Evolutionary conservation across 2,329 filamentous ascomycete genomes (phyloP).

Genomic region (Talaromyces sp.): DNA sequence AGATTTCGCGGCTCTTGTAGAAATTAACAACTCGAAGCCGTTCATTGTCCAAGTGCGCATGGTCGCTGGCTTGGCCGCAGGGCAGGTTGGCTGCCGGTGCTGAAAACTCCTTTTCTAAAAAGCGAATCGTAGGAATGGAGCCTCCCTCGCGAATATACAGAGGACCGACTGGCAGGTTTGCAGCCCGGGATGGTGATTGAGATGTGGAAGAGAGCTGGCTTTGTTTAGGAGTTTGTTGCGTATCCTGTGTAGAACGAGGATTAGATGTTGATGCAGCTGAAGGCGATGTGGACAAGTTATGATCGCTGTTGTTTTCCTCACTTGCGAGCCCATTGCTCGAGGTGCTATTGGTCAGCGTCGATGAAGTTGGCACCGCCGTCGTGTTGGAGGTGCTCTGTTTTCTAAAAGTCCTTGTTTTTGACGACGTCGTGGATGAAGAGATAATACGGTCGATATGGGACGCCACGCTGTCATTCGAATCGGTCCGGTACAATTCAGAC

Average conservation of each 20-base stretch:
- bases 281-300: slow-evolving; percentile 3
- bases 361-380: slow-evolving; percentile 32
- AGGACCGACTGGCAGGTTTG: slow-evolving; percentile 40
- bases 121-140: slow-evolving; percentile 88
- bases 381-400: slow-evolving; percentile 20
- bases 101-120: slow-evolving; percentile 87
- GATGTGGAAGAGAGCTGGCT: neutral
- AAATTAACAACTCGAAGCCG: slow-evolving; percentile 81
- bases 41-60: slow-evolving; percentile 93
- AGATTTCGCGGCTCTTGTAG: slow-evolving; percentile 87
- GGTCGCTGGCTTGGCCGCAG: slow-evolving; percentile 90
- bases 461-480: slow-evolving; percentile 35
- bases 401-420: slow-evolving; percentile 22
- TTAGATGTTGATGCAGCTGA: slow-evolving; percentile 4
- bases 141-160: slow-evolving; percentile 95
- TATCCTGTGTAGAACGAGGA: neutral
- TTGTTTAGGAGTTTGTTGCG: neutral
- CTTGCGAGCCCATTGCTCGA: slow-evolving; percentile 1
- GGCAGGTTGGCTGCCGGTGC: slow-evolving; percentile 90
- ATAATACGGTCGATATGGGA: slow-evolving; percentile 35
- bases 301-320: neutral
- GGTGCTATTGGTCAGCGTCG: slow-evolving; percentile 30
- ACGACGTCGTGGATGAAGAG: slow-evolving; percentile 32
- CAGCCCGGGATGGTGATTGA: neutral
- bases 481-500: slow-evolving; percentile 23